Evolutionary conservation across 2,329 filamentous ascomycete genomes (phyloP), one percentile per base, ranked within the genome.

Genomic region (Cladophialophora yegresii): DNA sequence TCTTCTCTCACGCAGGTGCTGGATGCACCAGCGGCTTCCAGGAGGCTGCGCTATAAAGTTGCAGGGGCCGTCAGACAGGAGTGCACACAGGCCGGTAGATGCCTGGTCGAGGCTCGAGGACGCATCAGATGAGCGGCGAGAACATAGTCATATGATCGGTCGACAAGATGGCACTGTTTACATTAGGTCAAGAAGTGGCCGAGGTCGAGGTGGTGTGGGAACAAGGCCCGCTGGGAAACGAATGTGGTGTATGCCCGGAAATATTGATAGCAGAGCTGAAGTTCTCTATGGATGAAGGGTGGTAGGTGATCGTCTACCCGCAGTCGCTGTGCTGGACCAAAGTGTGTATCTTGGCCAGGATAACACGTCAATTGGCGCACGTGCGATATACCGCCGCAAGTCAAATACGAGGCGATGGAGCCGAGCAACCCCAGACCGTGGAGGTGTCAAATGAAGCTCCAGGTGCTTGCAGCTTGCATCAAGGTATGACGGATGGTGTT

Each of bases 341-440:
- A 49, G 16, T 49, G 40, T 30, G 51, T 32, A 54, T 16, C 20
- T 28, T 10, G 28, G 54, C 58, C 58, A 61, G 55, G 60, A 58
- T 53, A 57, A 57, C 65, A 64, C 62, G 54, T 64, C 58, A 60
- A 67, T 59, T 20, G 58, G 54, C 23, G 62, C 65, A 67, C 65
- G 65, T 67, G 65, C 62, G 13, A 26, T 23, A 33, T 49, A 20
- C 57, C 22, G 47, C 32, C 53, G 45, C 45, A 50, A 58, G 56
- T 50, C 47, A 50, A 33, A 53, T 49, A 53, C 45, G 45, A 32
- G 40, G 43, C 23, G 47, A 43, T 50, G 47, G 23, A 50, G 56
- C 40, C 40, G 32, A 59, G 32, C 47, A 16, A 40, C 57, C 47
- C 30, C 30, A 36, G 49, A 59, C 16, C 57, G 40, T 40, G 45